Conservation (phyloP, 2,329 filamentous ascomycete species). For the Camillea tinctor region DNA sequence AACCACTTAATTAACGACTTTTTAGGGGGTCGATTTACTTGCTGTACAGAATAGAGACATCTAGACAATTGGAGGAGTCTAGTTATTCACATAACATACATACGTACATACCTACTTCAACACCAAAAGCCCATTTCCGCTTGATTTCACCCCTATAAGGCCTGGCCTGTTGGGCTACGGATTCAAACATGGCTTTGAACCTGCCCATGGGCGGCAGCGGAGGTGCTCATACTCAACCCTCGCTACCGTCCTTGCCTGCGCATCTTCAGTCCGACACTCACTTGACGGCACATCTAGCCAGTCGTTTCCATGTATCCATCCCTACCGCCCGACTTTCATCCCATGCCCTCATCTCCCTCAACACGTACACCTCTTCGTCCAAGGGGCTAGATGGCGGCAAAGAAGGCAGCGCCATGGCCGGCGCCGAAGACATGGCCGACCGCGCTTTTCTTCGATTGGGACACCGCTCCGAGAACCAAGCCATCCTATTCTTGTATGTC, state of each 20-base stretch:
- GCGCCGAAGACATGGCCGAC: constrained; percentile 87
- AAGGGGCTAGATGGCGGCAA: constrained; percentile 88
- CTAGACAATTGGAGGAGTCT: too few species aligned
- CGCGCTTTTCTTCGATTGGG: constrained; percentile 84
- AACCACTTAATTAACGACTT: constrained; percentile 7
- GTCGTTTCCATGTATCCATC: constrained; percentile 86
- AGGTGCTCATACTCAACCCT: constrained; percentile 76
- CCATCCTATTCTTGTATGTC: constrained; percentile 85
- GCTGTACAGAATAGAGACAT: neutral
- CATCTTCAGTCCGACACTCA: constrained; percentile 78
- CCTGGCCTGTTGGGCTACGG: constrained; percentile 21
- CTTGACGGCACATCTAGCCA: constrained; percentile 78
- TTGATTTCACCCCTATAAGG: neutral
- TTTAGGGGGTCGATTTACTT: neutral
- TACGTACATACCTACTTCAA: neutral
- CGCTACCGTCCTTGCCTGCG: constrained; percentile 81
- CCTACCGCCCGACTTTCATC: constrained; percentile 88
- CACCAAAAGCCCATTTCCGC: neutral
- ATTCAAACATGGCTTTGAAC: constrained; percentile 58
- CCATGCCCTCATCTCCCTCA: constrained; percentile 86
- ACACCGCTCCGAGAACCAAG: constrained; percentile 88
- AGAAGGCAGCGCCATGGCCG: constrained; percentile 87
- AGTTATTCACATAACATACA: too few species aligned
- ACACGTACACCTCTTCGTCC: constrained; percentile 88
- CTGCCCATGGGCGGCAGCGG: constrained; percentile 51